Base-by-base conservation (phyloP, 768 basidiomycete genomes). In the Lactarius psammicola region DNA sequence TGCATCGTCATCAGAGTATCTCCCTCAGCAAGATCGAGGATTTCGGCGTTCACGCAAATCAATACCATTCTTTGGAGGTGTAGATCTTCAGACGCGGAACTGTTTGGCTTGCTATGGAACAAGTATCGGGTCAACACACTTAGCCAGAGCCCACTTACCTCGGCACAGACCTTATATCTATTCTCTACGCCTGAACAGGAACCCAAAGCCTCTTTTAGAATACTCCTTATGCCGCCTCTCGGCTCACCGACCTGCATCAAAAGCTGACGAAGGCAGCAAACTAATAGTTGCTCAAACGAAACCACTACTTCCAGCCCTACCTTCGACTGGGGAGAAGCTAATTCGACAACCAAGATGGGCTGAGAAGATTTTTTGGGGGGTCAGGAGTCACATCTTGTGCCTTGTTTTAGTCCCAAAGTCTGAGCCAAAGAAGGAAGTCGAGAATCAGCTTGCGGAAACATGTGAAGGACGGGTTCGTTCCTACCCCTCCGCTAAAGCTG, bases 81-180 rank as follows among this genome's bases (percentile, higher is more conserved):
- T n/a, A n/a, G n/a, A n/a, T n/a, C n/a, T n/a, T n/a, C n/a, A n/a
- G n/a, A n/a, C n/a, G n/a, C n/a, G n/a, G n/a, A n/a, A n/a, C n/a
- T n/a, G n/a, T n/a, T n/a, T n/a, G n/a, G n/a, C n/a, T n/a, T n/a
- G n/a, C n/a, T n/a, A n/a, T n/a, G n/a, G n/a, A n/a, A n/a, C n/a
- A n/a, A n/a, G 78, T 99, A 99, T 72, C 98, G 97, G 97, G 94
- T 97, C 30, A 95, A 95, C 71, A 99, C 96, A 2, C 81, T 99
- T 42, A 94, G 92, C 71, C 92, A 94, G 73, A 96, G 93, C 73
- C 90, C 95, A 5, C 76, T 98, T 56, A 90, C 97, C 59, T 94
- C 94, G 23, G 96, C 97, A 64, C 34, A 87, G 75, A 36, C 17
- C 20, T 33, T 36, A 13, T 17, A 4, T 44, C 8, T 31, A 44